These are phyloP conservation scores for Kazachstania sp. DNA, from an alignment of 1,139 yeast genomes.

Conservation along the genomic window DNA sequence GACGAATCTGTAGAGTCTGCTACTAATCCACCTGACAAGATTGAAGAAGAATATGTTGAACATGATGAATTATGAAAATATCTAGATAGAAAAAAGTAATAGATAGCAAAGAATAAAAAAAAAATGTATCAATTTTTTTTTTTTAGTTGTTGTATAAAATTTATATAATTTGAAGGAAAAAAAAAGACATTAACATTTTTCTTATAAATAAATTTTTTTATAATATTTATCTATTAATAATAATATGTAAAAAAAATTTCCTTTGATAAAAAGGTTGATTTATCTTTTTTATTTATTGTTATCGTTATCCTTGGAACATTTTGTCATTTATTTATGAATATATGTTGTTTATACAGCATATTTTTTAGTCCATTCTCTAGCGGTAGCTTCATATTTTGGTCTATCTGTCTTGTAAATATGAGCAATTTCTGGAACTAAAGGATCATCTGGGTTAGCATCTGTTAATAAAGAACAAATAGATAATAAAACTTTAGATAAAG, in stretches of 20 bases:
- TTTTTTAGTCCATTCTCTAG: conserved; percentile 98
- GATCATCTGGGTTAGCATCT: conserved; percentile 97
- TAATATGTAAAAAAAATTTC: too few relatives aligned
- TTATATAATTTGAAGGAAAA: too few relatives aligned
- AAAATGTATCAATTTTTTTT: neutral
- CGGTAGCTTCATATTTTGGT: conserved; percentile 91
- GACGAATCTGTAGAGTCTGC: too few relatives aligned
- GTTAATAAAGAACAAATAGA: conserved; percentile 84
- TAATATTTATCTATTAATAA: too few relatives aligned
- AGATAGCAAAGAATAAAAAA: neutral
- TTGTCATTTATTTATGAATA: too few relatives aligned
- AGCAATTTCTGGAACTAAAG: conserved; percentile 47
- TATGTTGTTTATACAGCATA: conserved; percentile 87
- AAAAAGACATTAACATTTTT: too few relatives aligned
- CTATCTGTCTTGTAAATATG: conserved; percentile 93
- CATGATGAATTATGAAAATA: conserved; percentile 1
- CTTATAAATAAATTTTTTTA: too few relatives aligned
- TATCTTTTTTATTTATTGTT: too few relatives aligned
- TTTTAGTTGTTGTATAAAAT: too few relatives aligned
- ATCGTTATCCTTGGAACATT: too few relatives aligned
- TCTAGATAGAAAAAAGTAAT: neutral
- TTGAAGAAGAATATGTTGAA: neutral
- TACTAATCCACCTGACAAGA: too few relatives aligned
- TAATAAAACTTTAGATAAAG: conserved; percentile 70
- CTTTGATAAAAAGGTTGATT: too few relatives aligned